Evolutionary conservation across 768 basidiomycete genomes (phyloP).

Genomic region (Tulasnella sp.): DNA sequence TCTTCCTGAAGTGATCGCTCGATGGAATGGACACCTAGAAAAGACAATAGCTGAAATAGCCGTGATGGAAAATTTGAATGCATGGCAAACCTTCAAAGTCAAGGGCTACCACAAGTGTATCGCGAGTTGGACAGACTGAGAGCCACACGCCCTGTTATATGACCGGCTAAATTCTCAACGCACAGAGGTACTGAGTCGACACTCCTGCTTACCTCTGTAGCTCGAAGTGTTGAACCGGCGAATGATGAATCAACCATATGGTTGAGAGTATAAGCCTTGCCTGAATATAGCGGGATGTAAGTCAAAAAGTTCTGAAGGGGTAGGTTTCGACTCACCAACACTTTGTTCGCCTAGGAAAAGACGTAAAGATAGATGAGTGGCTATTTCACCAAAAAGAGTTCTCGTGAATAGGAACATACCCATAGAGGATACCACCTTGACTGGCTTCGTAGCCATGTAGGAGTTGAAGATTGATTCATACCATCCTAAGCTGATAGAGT

Average conservation of each 20-base stretch:
- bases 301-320: neutral
- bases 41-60: neutral
- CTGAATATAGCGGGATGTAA: constrained; percentile 30
- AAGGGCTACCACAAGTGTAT: constrained; percentile 41
- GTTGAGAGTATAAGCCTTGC: constrained; percentile 46
- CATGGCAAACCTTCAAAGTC: constrained; percentile 44
- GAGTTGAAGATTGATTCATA: constrained; percentile 52
- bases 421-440: constrained; percentile 55
- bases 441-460: constrained; percentile 50
- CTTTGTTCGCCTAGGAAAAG: constrained; percentile 12
- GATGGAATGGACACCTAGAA: constrained; percentile 45
- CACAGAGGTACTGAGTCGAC: neutral
- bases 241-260: constrained; percentile 54
- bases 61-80: neutral
- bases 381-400: neutral
- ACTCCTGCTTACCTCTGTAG: constrained; percentile 6
- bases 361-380: neutral
- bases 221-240: constrained; percentile 33
- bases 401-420: constrained; percentile 23
- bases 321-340: constrained; percentile 4
- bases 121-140: constrained; percentile 48
- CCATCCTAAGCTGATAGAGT: constrained; percentile 47
- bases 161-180: neutral
- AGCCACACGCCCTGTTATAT: constrained; percentile 46
- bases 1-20: constrained; percentile 53